Evolutionary conservation across 108 stramenopile genomes (phyloP).

Genomic region (Nannochloropsis oceanica): DNA sequence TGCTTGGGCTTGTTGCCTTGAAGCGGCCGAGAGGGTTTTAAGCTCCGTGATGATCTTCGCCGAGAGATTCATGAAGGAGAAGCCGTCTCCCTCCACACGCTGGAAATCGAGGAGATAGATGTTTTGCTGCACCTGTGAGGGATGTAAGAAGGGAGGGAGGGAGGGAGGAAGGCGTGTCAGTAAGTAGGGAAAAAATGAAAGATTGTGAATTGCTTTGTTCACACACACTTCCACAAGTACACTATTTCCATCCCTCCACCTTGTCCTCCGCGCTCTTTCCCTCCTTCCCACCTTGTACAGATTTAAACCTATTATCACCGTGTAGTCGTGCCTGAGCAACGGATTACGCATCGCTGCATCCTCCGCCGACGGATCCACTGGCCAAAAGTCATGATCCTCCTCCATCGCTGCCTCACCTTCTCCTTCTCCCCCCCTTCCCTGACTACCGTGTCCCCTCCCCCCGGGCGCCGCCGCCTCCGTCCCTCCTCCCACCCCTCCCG

Average conservation of each 20-base stretch:
- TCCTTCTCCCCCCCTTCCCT: neutral
- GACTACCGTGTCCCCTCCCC: neutral
- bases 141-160: neutral
- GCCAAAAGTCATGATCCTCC: neutral
- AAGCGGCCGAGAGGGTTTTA: conserved; percentile 81
- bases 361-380: neutral
- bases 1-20: neutral
- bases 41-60: conserved; percentile 82
- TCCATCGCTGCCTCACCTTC: neutral
- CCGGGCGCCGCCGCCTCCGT: neutral
- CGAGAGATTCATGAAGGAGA: conserved; percentile 87
- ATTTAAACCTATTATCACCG: conserved; percentile 75
- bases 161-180: neutral
- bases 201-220: neutral
- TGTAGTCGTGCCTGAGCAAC: conserved; percentile 44
- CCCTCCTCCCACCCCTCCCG: neutral
- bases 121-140: conserved; percentile 59
- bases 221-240: neutral
- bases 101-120: conserved; percentile 97
- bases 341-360: neutral
- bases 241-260: neutral
- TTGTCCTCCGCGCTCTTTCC: neutral
- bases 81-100: conserved; percentile 87
- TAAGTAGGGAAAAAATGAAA: neutral
- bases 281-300: conserved; percentile 65